These are phyloP conservation scores for Xanthoconium separans DNA, from an alignment of 1,284 basidiomycete species.

Conservation along the genomic window DNA sequence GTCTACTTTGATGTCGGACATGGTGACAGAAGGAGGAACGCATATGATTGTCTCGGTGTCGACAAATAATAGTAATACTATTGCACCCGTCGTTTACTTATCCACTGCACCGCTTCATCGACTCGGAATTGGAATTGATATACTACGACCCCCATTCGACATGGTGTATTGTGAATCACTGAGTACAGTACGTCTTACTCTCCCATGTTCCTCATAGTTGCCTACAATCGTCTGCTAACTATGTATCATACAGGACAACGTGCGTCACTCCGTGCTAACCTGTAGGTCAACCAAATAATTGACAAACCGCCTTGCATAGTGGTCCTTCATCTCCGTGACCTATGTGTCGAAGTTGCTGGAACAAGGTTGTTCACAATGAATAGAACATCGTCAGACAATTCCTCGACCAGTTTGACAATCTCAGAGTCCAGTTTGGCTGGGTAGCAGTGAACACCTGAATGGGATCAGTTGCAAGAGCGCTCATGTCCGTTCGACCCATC, in stretches of 20 bases:
- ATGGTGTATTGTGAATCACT: too few species aligned
- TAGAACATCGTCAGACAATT: slow-evolving; percentile 89
- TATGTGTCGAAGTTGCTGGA: slow-evolving; percentile 89
- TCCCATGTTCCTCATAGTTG: too few species aligned
- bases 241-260: slow-evolving; percentile 79
- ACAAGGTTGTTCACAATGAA: slow-evolving; percentile 99
- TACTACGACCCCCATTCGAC: too few species aligned
- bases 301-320: slow-evolving; percentile 94
- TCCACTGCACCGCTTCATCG: too few species aligned
- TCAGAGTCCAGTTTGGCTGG: slow-evolving; percentile 67
- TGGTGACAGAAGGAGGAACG: slow-evolving; percentile 22
- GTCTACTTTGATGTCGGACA: slow-evolving; percentile 57
- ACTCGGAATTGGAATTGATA: too few species aligned
- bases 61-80: too few species aligned
- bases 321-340: slow-evolving; percentile 76
- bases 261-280: too few species aligned
- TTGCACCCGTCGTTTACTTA: too few species aligned
- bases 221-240: too few species aligned
- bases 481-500: slow-evolving; percentile 43
- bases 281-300: too few species aligned
- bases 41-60: not conserved
- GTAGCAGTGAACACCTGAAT: slow-evolving; percentile 71
- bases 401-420: slow-evolving; percentile 78
- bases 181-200: too few species aligned
- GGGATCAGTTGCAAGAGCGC: slow-evolving; percentile 41